These are phyloP conservation scores for Amaranthus hypochondriacus DNA, from an alignment of 148 eudicot species.

Conservation along the genomic window DNA sequence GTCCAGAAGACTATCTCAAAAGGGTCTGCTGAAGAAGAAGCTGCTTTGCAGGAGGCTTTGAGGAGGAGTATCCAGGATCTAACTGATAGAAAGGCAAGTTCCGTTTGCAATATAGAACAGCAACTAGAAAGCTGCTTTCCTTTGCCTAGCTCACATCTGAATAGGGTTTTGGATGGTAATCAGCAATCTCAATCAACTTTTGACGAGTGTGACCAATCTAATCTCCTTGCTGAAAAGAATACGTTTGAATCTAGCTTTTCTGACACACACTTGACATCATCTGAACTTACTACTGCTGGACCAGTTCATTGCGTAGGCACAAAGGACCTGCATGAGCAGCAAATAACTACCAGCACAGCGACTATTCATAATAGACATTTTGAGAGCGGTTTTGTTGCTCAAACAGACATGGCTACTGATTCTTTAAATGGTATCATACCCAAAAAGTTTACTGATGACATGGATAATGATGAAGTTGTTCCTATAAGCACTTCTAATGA, in stretches of 20 bases:
- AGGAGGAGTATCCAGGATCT: constrained; percentile 67
- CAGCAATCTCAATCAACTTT: constrained; percentile 22
- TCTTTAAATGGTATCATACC: constrained; percentile 21
- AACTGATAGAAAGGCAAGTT: constrained; percentile 21
- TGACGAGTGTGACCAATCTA: constrained; percentile 17
- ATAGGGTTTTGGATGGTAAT: constrained; percentile 12
- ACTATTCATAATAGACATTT: constrained; percentile 17
- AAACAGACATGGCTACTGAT: constrained; percentile 22
- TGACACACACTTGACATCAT: constrained; percentile 13
- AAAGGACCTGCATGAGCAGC: constrained; percentile 22
- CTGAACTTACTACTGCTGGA: constrained; percentile 13
- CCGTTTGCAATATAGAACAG: constrained; percentile 20
- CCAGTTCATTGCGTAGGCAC: constrained; percentile 16
- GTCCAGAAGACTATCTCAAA: constrained; percentile 34
- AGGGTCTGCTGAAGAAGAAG: constrained; percentile 76
- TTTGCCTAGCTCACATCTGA: constrained; percentile 21
- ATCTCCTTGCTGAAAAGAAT: constrained; percentile 18
- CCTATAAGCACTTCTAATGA: constrained; percentile 3
- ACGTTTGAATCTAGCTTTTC: constrained; percentile 7
- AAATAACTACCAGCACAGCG: constrained; percentile 13
- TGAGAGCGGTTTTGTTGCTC: constrained; percentile 11
- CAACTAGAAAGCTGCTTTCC: constrained; percentile 24
- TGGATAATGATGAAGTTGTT: constrained; percentile 21
- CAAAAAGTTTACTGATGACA: constrained; percentile 20
- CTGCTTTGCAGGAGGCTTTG: constrained; percentile 75